phyloP scores from a whole-genome alignment of 768 basidiomycete genomes.

The Suillus clintonianus region DNA sequence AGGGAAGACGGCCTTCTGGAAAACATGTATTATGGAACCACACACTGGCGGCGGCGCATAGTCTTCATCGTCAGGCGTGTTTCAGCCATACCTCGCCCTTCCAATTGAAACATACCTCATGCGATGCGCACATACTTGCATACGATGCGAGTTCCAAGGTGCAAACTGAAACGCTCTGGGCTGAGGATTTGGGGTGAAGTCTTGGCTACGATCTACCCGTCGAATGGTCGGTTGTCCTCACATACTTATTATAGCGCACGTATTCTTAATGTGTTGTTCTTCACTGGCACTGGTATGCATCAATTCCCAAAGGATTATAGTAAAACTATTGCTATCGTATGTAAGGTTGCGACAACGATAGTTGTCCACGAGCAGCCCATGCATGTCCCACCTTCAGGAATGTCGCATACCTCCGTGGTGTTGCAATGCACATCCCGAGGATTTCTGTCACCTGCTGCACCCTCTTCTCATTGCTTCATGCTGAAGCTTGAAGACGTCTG shows the following conservation, averaged over 20 bases:
- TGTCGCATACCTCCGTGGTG: neutral
- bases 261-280: neutral
- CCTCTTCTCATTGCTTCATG: neutral
- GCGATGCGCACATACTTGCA: neutral
- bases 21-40: constrained; percentile 5
- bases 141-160: constrained; percentile 2
- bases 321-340: neutral
- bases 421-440: neutral
- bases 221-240: neutral
- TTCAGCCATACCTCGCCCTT: constrained; percentile 18
- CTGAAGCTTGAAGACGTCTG: neutral
- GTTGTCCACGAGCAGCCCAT: neutral
- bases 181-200: neutral
- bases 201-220: neutral
- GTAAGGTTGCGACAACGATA: neutral
- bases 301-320: neutral
- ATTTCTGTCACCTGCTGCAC: neutral
- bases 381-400: neutral
- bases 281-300: too few species aligned
- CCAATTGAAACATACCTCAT: constrained; percentile 20
- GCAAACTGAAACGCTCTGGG: too few species aligned
- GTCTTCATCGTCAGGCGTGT: constrained; percentile 14
- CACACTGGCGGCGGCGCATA: constrained; percentile 29
- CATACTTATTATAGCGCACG: neutral
- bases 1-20: constrained; percentile 3